Base-by-base conservation (phyloP, 805 yeast species). In the Candida methanosorbosa region DNA sequence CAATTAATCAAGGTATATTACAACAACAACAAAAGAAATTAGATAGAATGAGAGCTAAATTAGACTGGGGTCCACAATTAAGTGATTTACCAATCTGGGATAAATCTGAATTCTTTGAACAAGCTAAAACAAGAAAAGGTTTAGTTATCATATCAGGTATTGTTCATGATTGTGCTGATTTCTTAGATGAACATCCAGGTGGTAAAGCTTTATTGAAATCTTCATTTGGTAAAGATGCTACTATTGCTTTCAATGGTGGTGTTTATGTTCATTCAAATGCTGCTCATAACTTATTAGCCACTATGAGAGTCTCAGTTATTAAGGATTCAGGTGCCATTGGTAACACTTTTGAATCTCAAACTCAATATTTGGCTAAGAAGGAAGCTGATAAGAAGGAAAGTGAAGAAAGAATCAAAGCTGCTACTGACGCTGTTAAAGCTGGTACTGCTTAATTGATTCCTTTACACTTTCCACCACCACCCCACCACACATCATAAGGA, bases 211-310 rank as follows among this genome's bases (percentile, higher is more conserved):
- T 83, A 42, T 59, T 83, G 32, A 68, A 72, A 46, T 77, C 87
- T 23, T 77, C 88, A 2, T 61, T 72, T 40, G 88, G 90, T 49
- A 82, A 81, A 56, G 92, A 83, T 56, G 90, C 90, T 19, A 79
- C 90, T 12, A 72, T 71, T 53, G 92, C 88, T 1, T 83, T 83
- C 67, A 79, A 80, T 53, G 94, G 94, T 54, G 88, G 85, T 53
- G 92, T 83, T 21, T 83, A 83, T 52, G 75, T 82, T 11, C 94
- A 83, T 53, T 79, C 90, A 8, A 83, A 82, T 48, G 92, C 94
- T 41, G 94, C 92, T 17, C 87, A 81, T 57, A 83, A 83, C 57
- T 62, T 82, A 52, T 69, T 83, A 57, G 86, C 90, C 15, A 76
- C 81, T 13, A 73, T 81, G 83, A 77, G 94, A 68, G 77, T 83